Base-by-base conservation (phyloP, 2,329 filamentous ascomycete species). In the Orbilia ellipsospora region DNA sequence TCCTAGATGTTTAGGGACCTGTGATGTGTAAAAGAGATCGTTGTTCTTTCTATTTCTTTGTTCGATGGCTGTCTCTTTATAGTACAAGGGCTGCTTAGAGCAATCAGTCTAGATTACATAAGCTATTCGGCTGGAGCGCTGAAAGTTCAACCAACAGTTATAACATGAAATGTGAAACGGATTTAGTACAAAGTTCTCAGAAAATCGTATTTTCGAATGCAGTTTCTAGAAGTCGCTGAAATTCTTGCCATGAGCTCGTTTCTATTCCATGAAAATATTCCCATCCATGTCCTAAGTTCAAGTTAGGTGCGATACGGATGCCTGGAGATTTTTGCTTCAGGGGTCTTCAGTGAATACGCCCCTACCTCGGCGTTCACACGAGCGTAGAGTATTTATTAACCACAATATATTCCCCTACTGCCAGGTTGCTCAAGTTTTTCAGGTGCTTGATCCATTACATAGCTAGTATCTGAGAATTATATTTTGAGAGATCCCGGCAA, bases 21-120 rank as follows among this genome's bases (percentile, higher is more conserved):
- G 13, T 45, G 42, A 45, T 45, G 42, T 45, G 42, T 45, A 45
- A 45, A 45, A 45, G 42, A 45, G 42, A 45, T 45, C 42, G 42
- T 45, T 45, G 42, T 45, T 45, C 42, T 45, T 45, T 45, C 42
- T 45, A 45, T 45, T 45, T 45, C 42, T 45, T 45, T 45, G 42
- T 45, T 45, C 42, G 42, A 45, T 45, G 42, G 42, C 42, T 45
- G 42, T 45, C 42, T 45, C 42, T 45, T 45, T 45, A 45, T 45
- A 45, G 42, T 45, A 45, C 42, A 45, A 45, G 42, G 42, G 12
- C 42, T 45, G 42, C 42, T 45, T 45, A 45, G 42, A 45, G 42
- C 42, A 45, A 45, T 45, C 42, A 45, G 13, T 45, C 42, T 45
- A 45, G 42, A 45, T 45, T 45, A 45, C 42, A 45, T 45, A 45